Evolutionary conservation across 495 filamentous ascomycete genomes (phyloP).

Genomic region (Penicillium arizonense): DNA sequence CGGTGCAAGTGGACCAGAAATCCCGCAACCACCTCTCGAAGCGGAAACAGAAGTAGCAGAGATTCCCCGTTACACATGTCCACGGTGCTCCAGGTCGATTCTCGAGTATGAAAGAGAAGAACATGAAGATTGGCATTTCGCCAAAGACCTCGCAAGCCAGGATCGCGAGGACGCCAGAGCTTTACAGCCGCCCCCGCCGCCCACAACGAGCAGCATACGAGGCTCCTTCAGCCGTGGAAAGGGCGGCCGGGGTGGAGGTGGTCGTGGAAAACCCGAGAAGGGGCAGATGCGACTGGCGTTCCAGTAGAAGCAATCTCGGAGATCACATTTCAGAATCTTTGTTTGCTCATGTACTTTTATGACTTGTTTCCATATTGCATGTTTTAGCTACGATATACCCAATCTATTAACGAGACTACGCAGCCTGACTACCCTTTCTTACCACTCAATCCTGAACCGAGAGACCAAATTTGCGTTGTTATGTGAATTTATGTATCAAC

Average conservation of each 20-base stretch:
- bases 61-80: constrained; percentile 46
- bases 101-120: constrained; percentile 59
- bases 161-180: constrained; percentile 37
- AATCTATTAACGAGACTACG: not conserved
- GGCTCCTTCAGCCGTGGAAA: constrained; percentile 30
- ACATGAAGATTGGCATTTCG: constrained; percentile 96
- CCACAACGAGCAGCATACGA: constrained; percentile 18
- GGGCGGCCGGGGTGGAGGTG: constrained; percentile 26
- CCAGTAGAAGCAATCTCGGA: constrained; percentile 4
- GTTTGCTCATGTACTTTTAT: not conserved
- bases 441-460: no score
- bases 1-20: constrained; percentile 10
- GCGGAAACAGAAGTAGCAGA: not conserved
- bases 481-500: no score
- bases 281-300: constrained; percentile 76
- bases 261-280: constrained; percentile 60
- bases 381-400: constrained; percentile 3
- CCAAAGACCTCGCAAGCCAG: constrained; percentile 75
- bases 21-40: not conserved
- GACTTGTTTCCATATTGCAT: not conserved
- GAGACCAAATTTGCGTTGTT: no score
- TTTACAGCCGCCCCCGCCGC: constrained; percentile 19
- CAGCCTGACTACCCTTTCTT: not conserved
- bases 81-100: constrained; percentile 61
- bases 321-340: not conserved